Percentiles rank a stretch among this genome's conserved stretches.
These are phyloP conservation scores for Uromyces viciae-fabae DNA, from an alignment of 1,284 basidiomycete species.

Conservation along the genomic window DNA sequence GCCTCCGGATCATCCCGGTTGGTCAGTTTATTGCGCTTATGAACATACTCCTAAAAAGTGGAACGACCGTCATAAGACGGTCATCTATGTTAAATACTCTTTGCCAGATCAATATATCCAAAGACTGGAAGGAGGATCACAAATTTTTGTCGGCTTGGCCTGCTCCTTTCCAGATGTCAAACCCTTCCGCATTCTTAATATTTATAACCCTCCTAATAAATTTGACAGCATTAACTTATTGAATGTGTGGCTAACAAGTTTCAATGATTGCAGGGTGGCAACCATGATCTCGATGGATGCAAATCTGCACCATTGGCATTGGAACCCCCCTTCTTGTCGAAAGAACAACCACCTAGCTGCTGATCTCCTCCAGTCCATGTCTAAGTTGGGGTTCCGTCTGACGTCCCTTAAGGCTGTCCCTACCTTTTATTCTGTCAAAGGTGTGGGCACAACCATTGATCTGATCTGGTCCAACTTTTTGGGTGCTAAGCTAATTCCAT, in stretches of 20 bases:
- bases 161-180: not conserved
- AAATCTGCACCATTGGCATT: not conserved
- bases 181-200: not conserved
- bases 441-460: not conserved
- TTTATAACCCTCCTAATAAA: constrained; percentile 12
- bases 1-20: not conserved
- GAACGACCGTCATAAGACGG: not conserved
- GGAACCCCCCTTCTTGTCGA: not conserved
- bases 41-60: not conserved
- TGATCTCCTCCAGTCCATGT: not conserved
- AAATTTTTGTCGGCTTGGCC: not conserved
- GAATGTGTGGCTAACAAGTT: not conserved
- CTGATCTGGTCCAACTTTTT: constrained; percentile 4
- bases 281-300: not conserved
- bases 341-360: not conserved
- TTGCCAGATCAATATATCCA: not conserved
- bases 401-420: not conserved
- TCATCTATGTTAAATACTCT: not conserved
- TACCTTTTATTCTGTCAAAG: not conserved
- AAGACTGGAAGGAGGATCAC: not conserved
- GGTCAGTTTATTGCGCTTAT: not conserved
- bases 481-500: not conserved
- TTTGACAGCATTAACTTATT: not conserved
- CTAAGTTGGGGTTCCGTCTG: not conserved
- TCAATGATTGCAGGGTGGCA: not conserved